These are phyloP conservation scores for Geotrichum restrictum DNA, from an alignment of 1,139 yeast species.

Conservation along the genomic window DNA sequence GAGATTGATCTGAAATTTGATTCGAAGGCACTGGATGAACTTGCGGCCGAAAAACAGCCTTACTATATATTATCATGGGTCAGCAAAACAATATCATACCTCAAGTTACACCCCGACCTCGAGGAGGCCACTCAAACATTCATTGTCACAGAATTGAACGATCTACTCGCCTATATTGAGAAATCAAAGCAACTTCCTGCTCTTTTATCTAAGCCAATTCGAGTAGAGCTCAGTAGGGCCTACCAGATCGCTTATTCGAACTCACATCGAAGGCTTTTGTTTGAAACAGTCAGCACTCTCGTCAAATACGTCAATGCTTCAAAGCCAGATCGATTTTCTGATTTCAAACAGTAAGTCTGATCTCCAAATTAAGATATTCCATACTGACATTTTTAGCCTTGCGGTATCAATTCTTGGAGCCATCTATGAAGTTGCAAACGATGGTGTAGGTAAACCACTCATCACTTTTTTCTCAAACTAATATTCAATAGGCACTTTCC, in stretches of 20 bases:
- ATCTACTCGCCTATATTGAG: conserved; percentile 25
- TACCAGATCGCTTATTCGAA: conserved; percentile 26
- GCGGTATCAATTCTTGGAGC: conserved; percentile 29
- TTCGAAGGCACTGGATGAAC: conserved; percentile 25
- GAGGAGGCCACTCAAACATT: conserved; percentile 27
- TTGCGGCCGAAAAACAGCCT: conserved; percentile 29
- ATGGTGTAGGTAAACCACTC: conserved; percentile 27
- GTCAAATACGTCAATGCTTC: conserved; percentile 30
- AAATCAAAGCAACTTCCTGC: conserved; percentile 26
- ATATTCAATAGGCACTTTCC: conserved; percentile 30
- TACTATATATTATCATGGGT: conserved; percentile 28
- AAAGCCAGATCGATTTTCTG: conserved; percentile 33
- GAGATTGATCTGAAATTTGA: conserved; percentile 24
- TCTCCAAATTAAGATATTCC: conserved; percentile 1
- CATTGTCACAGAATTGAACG: conserved; percentile 26
- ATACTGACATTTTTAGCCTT: conserved; percentile 21
- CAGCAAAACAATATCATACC: conserved; percentile 23
- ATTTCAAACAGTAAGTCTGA: conserved; percentile 30
- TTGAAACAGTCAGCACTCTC: conserved; percentile 34
- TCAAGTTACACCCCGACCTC: conserved; percentile 17
- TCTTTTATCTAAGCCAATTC: conserved; percentile 27
- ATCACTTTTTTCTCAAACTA: neutral
- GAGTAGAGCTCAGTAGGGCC: conserved; percentile 26
- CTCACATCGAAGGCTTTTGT: conserved; percentile 29
- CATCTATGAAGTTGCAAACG: conserved; percentile 31